Evolutionary conservation across 495 filamentous ascomycete species (phyloP), one percentile per base, ranked within the genome.

Genomic region (Letharia lupina): DNA sequence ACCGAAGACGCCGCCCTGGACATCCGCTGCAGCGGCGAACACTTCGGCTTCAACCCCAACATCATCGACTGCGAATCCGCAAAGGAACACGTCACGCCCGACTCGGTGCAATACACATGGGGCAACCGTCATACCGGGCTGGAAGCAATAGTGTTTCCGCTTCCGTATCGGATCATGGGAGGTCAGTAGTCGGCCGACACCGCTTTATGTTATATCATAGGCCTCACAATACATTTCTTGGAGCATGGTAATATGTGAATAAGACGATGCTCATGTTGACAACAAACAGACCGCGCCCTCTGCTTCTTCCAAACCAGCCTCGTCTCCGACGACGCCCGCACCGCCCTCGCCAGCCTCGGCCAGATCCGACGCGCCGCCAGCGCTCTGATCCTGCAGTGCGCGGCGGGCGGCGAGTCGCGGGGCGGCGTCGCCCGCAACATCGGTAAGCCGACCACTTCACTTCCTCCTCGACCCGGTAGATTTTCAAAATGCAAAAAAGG

Each of bases 121-220:
- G 61, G 61, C 1, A 0, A 1, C 5, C 41, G 61, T 11, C 61
- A 63, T 40, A 18, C 41, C 0, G 61, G 61, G 13, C 20, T 63
- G 2, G 33, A 6, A 28, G 0, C 8, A 10, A 2, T 0, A 0
- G 28, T 35, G 3, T 52, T 63, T 37, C 61, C 61, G 35, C 42
- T 63, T 16, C 61, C 61, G n/a, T 63, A 35, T 50, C 42, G 61
- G 61, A 47, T 63, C 9, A 63, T 63, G 61, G 61, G 61, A 41
- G 61, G 61, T 63, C 11, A 63, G 61, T 40, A 1, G 1, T 28
- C 23, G 23, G 23, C 23, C 23, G 23, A 28, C 0, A 28, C 23
- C 23, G 23, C 23, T 28, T 28, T 28, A 28, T 28, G 23, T 28
- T 28, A 28, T 28, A 28, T 28, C 1, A 28, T 28, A 28, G 23